These are phyloP conservation scores for Boletus tylopilopsis DNA, from an alignment of 768 basidiomycete genomes.

Conservation along the genomic window DNA sequence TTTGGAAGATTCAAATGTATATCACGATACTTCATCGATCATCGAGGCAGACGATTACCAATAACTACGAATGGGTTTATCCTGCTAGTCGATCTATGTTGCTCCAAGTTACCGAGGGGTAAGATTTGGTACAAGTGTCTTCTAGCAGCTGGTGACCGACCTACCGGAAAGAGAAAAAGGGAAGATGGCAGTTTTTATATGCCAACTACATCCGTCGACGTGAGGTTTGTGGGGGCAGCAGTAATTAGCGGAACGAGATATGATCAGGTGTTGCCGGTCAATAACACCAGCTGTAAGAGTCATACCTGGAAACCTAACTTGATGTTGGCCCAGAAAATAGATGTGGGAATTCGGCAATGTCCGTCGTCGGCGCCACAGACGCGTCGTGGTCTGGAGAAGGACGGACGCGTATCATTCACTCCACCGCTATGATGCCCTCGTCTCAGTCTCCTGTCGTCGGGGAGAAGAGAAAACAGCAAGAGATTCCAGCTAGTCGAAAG, in stretches of 20 bases:
- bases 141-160: background rate
- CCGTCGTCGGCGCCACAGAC: slow-evolving; percentile 21
- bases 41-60: slow-evolving; percentile 60
- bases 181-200: too few relatives aligned
- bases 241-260: slow-evolving; percentile 35
- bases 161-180: too few relatives aligned
- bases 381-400: slow-evolving; percentile 11
- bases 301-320: slow-evolving; percentile 73
- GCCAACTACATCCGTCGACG: background rate
- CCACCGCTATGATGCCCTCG: slow-evolving; percentile 18
- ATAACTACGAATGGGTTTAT: slow-evolving; percentile 39
- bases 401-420: background rate
- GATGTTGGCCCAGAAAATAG: background rate
- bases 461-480: slow-evolving; percentile 29
- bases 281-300: too few relatives aligned
- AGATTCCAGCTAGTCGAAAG: slow-evolving; percentile 26
- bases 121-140: background rate
- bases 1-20: slow-evolving; percentile 50
- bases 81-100: too few relatives aligned
- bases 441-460: slow-evolving; percentile 16
- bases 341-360: slow-evolving; percentile 6
- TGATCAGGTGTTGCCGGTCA: slow-evolving; percentile 42
- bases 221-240: slow-evolving; percentile 84
- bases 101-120: slow-evolving; percentile 52
- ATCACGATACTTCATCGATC: slow-evolving; percentile 33